phyloP scores from a whole-genome alignment of 2,329 filamentous ascomycete species.

The Pseudogymnoascus sp. region DNA sequence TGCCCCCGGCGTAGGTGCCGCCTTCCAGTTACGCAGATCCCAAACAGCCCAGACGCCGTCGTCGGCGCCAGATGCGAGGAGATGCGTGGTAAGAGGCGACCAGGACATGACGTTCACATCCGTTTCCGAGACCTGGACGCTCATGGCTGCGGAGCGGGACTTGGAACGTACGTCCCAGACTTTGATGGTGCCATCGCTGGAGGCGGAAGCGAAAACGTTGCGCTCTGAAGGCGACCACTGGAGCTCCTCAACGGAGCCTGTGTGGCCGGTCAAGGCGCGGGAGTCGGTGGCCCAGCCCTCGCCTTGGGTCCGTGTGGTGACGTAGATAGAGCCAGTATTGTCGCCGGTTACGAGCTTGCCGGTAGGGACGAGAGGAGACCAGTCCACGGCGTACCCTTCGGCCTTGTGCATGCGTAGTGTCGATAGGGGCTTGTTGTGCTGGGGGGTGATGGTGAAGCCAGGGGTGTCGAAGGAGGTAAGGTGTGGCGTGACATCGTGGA shows the following conservation, averaged over 20 bases:
- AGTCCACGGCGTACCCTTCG: conserved; percentile 96
- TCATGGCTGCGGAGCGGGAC: conserved; percentile 78
- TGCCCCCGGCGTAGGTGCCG: conserved; percentile 40
- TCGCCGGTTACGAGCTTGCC: conserved; percentile 90
- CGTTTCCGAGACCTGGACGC: conserved; percentile 71
- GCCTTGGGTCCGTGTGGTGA: conserved; percentile 77
- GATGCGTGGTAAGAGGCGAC: conserved; percentile 80
- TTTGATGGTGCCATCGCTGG: conserved; percentile 88
- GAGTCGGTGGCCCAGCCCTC: conserved; percentile 86
- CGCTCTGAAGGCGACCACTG: conserved; percentile 94
- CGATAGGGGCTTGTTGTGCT: conserved; percentile 80
- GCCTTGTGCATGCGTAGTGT: conserved; percentile 86
- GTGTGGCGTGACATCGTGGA: conserved; percentile 91
- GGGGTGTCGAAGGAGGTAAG: conserved; percentile 85
- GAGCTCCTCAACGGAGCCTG: conserved; percentile 81
- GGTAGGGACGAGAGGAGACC: conserved; percentile 73
- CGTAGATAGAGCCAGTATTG: conserved; percentile 81
- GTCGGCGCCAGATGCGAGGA: conserved; percentile 87
- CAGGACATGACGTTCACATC: conserved; percentile 97
- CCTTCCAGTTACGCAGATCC: conserved; percentile 95
- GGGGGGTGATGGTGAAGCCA: conserved; percentile 68
- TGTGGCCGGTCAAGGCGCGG: conserved; percentile 76
- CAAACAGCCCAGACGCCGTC: conserved; percentile 93
- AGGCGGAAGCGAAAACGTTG: conserved; percentile 90
- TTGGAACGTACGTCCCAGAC: conserved; percentile 95